phyloP scores from a whole-genome alignment of 2,329 filamentous ascomycete species.

The Nemania serpens region DNA sequence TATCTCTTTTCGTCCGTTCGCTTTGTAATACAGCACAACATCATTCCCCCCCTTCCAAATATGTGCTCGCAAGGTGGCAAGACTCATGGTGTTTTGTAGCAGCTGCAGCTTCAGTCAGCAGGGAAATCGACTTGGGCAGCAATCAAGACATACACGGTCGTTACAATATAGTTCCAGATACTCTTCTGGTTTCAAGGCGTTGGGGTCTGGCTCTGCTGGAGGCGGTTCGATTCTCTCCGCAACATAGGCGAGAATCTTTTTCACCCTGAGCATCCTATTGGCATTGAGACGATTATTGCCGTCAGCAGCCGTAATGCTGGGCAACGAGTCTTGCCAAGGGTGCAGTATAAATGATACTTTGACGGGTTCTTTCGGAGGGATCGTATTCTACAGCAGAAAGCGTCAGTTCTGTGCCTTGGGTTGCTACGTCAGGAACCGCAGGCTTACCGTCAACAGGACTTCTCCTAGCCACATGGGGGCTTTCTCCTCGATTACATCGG shows the following conservation, averaged over 20 bases:
- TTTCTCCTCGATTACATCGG: conserved; percentile 81
- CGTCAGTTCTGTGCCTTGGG: conserved; percentile 14
- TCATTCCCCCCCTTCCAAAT: conserved; percentile 96
- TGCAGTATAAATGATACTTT: conserved; percentile 95
- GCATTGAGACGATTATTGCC: conserved; percentile 92
- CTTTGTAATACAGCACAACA: conserved; percentile 86
- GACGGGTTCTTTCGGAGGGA: conserved; percentile 85
- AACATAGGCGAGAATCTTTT: conserved; percentile 91
- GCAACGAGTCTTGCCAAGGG: conserved; percentile 76
- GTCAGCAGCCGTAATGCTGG: conserved; percentile 74
- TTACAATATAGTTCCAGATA: conserved; percentile 96
- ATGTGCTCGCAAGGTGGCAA: conserved; percentile 90
- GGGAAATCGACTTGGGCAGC: conserved; percentile 10
- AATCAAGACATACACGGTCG: conserved; percentile 68
- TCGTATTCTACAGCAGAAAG: conserved; percentile 63
- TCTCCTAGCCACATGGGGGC: conserved; percentile 94
- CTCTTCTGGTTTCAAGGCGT: conserved; percentile 78
- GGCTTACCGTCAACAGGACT: conserved; percentile 70
- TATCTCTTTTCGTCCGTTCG: conserved; percentile 80
- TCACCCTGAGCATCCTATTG: conserved; percentile 93
- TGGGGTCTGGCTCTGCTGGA: conserved; percentile 60
- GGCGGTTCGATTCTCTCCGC: conserved; percentile 86
- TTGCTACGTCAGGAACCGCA: not conserved
- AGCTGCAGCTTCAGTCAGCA: conserved; percentile 50
- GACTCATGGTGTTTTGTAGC: conserved; percentile 81